Percentiles rank a stretch among this genome's conserved stretches.
Evolutionary conservation across 257 asterid genomes (phyloP).

Genomic region (Ehretia macrophylla): DNA sequence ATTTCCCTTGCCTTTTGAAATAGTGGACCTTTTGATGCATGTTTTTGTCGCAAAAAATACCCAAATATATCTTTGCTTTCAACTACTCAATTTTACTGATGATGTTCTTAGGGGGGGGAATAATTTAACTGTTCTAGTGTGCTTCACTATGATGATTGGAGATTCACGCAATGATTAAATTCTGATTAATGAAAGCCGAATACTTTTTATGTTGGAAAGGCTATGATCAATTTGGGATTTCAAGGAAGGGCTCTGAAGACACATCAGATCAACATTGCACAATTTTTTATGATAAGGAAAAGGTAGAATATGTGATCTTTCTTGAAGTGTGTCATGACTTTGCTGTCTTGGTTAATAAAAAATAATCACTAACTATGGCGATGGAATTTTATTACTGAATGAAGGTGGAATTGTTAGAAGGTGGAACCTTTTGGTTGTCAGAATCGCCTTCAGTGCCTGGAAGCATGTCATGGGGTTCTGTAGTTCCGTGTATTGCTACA

Average conservation of each 20-base stretch:
- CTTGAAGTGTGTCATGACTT: constrained; percentile 1
- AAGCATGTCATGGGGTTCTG: constrained; percentile 96
- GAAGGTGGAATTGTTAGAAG: constrained; percentile 93
- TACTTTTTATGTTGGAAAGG: constrained; percentile 36
- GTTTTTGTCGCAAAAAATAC: no score
- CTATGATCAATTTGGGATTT: constrained; percentile 83
- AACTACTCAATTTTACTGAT: no score
- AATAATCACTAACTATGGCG: not conserved
- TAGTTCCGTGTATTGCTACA: constrained; percentile 81
- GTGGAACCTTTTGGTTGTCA: constrained; percentile 98
- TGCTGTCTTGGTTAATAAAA: not conserved
- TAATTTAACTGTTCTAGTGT: no score
- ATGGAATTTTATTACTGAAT: constrained; percentile 18
- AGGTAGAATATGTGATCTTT: constrained; percentile 37
- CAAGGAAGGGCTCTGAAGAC: constrained; percentile 91
- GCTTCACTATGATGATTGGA: no score
- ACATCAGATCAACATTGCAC: constrained; percentile 85
- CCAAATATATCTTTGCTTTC: no score
- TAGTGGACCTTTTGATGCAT: no score
- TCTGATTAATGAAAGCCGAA: not conserved
- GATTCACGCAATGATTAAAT: no score
- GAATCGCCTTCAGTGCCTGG: constrained; percentile 99
- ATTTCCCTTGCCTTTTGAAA: no score
- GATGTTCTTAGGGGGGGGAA: no score
- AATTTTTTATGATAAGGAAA: constrained; percentile 85